Evolutionary conservation across 1,139 yeast species (phyloP), one percentile per base, ranked within the genome.

Genomic region (Trichomonascaceae sp.): DNA sequence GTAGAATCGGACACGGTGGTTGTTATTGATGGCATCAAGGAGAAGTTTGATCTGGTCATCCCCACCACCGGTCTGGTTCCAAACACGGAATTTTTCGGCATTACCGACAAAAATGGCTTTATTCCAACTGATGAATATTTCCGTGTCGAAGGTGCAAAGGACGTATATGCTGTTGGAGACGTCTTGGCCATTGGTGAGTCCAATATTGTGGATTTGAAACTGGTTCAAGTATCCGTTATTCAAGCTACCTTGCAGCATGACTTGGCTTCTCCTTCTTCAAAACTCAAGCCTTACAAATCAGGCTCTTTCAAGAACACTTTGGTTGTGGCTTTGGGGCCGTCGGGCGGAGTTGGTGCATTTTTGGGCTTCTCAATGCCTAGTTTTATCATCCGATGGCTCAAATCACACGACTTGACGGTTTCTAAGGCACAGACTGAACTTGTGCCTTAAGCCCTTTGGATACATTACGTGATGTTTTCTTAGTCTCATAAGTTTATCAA

Each of bases 111-210:
- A 15, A 41, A 47, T 1, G 59, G 61, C n/a, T 62, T 47, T 27
- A 58, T 62, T 2, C 48, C 49, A 12, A 53, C 58, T 9, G 67
- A 66, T 52, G 53, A 51, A 9, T 50, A 60, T 46, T 47, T 66
- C 49, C 54, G 63, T 13, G 61, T 64, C 47, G 54, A 57, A 49
- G 65, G 63, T 36, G 45, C 50, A 44, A 45, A 56, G 10, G 52
- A 61, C 30, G 64, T 60, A 1, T 62, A 58, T 53, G 69, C 63
- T n/a, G 38, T 60, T 43, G 70, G 70, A 13, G 70, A 66, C 54
- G 58, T 60, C 15, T 49, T 57, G 5, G 50, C 64, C 12, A 54
- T 53, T 5, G 52, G 57, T 18, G 24, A 45, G n/a, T 44, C 47
- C 27, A 60, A 63, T 10, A 51, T 56, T 9, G 55, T 57, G n/a